These are phyloP conservation scores for Gymnopilus dilepis DNA, from an alignment of 768 basidiomycete species.

Conservation along the genomic window DNA sequence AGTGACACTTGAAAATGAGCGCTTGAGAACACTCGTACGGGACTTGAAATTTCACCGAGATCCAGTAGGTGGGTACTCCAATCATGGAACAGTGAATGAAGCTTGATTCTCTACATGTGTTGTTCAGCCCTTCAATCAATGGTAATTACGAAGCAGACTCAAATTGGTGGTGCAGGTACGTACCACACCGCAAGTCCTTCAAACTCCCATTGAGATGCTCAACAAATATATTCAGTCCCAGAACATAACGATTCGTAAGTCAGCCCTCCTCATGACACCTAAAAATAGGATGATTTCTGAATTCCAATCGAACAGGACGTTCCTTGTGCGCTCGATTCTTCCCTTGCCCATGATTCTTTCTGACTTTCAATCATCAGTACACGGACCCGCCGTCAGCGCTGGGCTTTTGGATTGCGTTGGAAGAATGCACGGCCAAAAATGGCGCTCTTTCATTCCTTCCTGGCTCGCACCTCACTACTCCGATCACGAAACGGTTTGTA, in stretches of 20 bases:
- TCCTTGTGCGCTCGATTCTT: slow-evolving; percentile 56
- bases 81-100: neutral
- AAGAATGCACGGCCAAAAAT: slow-evolving; percentile 81
- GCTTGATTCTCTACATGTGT: neutral
- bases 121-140: slow-evolving; percentile 83
- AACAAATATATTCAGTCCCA: slow-evolving; percentile 56
- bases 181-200: neutral
- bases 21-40: slow-evolving; percentile 68
- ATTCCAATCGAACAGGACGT: too few relatives aligned
- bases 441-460: slow-evolving; percentile 90
- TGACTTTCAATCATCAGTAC: slow-evolving; percentile 56
- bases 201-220: neutral
- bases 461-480: slow-evolving; percentile 80
- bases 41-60: slow-evolving; percentile 86
- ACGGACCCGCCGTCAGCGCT: slow-evolving; percentile 91
- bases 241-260: slow-evolving; percentile 94
- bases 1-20: slow-evolving; percentile 81
- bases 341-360: neutral
- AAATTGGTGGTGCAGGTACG: slow-evolving; percentile 91
- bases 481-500: slow-evolving; percentile 86
- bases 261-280: neutral
- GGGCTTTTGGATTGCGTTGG: slow-evolving; percentile 96
- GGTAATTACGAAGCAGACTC: slow-evolving; percentile 94
- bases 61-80: slow-evolving; percentile 68
- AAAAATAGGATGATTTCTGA: too few relatives aligned